Conservation (phyloP, 2,329 filamentous ascomycete species). For the Coccinonectria pachysandricola region DNA sequence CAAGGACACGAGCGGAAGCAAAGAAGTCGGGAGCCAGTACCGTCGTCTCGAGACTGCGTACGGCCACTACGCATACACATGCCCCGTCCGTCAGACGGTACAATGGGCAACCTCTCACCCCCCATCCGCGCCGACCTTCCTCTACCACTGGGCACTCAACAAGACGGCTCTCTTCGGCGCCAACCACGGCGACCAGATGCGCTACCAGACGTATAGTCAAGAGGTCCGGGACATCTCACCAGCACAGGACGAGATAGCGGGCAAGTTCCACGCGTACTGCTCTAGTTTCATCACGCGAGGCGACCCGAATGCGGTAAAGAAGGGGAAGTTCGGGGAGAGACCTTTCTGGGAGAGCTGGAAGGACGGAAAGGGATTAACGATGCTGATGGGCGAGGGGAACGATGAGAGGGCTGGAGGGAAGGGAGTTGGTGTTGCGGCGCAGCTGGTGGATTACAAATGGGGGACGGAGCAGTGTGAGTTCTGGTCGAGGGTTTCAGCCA, state of each 20-base stretch:
- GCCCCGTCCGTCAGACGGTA: slow-evolving; percentile 13
- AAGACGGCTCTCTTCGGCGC: slow-evolving; percentile 14
- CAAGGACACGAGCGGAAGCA: slow-evolving; percentile 7
- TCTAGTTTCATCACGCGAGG: slow-evolving; percentile 13
- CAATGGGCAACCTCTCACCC: slow-evolving; percentile 13
- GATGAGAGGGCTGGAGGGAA: slow-evolving; percentile 36
- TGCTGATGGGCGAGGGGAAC: slow-evolving; percentile 37
- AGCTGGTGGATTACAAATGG: slow-evolving; percentile 31
- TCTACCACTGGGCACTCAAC: slow-evolving; percentile 23
- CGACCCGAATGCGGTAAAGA: slow-evolving; percentile 11
- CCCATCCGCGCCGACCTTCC: slow-evolving; percentile 14
- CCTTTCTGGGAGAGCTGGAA: slow-evolving; percentile 17
- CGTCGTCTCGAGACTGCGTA: slow-evolving; percentile 14
- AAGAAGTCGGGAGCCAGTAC: slow-evolving; percentile 10
- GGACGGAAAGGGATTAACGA: slow-evolving; percentile 21
- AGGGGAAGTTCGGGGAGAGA: slow-evolving; percentile 12
- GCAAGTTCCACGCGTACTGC: slow-evolving; percentile 13
- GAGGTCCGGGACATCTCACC: slow-evolving; percentile 25
- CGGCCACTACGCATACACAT: slow-evolving; percentile 15
- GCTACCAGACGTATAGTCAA: slow-evolving; percentile 28
- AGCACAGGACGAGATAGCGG: slow-evolving; percentile 14
- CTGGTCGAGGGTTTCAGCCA: slow-evolving; percentile 29
- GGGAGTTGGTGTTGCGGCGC: slow-evolving; percentile 25
- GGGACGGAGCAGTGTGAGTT: slow-evolving; percentile 34
- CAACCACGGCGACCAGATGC: slow-evolving; percentile 16